Percentiles rank a stretch among this genome's conserved stretches.
These are phyloP conservation scores for Scutellaria barbata DNA, from an alignment of 257 asterid genomes.

Conservation along the genomic window DNA sequence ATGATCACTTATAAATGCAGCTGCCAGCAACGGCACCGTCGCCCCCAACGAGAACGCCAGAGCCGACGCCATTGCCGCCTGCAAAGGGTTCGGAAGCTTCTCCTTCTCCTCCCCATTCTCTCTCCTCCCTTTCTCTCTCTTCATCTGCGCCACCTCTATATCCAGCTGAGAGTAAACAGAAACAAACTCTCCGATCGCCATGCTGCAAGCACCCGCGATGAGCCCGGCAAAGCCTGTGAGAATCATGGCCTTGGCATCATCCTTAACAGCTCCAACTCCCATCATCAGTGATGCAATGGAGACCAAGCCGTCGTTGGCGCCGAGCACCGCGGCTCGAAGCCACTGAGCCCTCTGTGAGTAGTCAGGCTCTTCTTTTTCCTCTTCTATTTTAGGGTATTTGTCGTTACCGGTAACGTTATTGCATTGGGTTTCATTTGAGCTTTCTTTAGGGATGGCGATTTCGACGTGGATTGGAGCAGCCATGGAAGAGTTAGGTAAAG, in stretches of 20 bases:
- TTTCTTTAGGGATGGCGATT: slow-evolving; percentile 37
- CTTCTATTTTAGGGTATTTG: slow-evolving; percentile 30
- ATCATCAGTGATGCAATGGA: slow-evolving; percentile 68
- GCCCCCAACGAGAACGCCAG: slow-evolving; percentile 70
- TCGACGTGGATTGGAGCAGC: slow-evolving; percentile 51
- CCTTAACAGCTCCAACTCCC: slow-evolving; percentile 72
- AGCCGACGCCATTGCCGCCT: slow-evolving; percentile 71
- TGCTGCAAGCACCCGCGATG: slow-evolving; percentile 77
- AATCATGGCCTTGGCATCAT: slow-evolving; percentile 60
- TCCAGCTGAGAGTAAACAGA: slow-evolving; percentile 72
- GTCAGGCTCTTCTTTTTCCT: slow-evolving; percentile 43
- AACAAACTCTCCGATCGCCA: slow-evolving; percentile 83
- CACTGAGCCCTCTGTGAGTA: slow-evolving; percentile 70
- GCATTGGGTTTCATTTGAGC: neutral
- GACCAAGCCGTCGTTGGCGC: slow-evolving; percentile 78
- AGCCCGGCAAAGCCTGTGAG: slow-evolving; percentile 68
- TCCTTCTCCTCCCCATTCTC: slow-evolving; percentile 36
- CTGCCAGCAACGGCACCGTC: slow-evolving; percentile 63
- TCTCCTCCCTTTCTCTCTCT: slow-evolving; percentile 37
- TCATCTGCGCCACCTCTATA: slow-evolving; percentile 64
- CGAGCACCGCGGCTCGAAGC: slow-evolving; percentile 75
- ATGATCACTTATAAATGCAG: slow-evolving; percentile 55
- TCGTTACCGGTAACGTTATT: too few species aligned
- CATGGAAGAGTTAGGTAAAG: slow-evolving; percentile 40
- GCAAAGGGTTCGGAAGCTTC: slow-evolving; percentile 62